Conservation (phyloP, 2,329 filamentous ascomycete species). For the Akanthomyces lecanii region DNA sequence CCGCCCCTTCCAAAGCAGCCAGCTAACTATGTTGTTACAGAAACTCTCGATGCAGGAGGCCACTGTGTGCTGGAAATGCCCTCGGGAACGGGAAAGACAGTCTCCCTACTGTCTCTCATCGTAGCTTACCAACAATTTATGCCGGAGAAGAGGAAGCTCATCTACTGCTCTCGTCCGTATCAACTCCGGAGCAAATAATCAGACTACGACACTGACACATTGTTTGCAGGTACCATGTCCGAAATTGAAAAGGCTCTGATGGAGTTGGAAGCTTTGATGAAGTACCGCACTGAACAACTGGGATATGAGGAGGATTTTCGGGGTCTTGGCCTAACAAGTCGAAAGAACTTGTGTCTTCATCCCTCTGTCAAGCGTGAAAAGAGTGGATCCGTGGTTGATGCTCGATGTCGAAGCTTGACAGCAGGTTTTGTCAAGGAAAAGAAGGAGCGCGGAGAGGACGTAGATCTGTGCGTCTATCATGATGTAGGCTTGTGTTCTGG, state of each 20-base stretch:
- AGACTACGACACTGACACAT: background rate
- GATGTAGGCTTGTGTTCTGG: conserved; percentile 54
- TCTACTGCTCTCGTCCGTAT: conserved; percentile 85
- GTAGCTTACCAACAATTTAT: conserved; percentile 94
- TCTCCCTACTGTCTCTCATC: conserved; percentile 90
- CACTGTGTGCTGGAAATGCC: conserved; percentile 99
- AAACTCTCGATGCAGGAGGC: conserved; percentile 85
- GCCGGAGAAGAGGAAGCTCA: conserved; percentile 89
- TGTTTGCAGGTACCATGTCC: conserved; percentile 77
- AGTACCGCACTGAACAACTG: conserved; percentile 85
- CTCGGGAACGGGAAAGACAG: conserved; percentile 95
- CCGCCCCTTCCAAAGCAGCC: background rate
- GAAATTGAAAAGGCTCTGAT: conserved; percentile 97
- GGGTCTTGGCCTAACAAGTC: conserved; percentile 85
- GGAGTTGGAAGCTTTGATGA: conserved; percentile 90
- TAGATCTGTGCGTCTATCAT: conserved; percentile 92
- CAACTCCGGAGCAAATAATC: background rate
- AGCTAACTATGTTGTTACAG: conserved; percentile 26
- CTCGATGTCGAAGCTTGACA: conserved; percentile 90
- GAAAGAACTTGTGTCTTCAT: conserved; percentile 95
- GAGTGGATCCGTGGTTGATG: conserved; percentile 88
- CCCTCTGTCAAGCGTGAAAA: conserved; percentile 95
- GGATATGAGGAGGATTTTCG: conserved; percentile 90
- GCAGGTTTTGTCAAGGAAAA: conserved; percentile 98
- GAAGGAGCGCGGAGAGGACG: conserved; percentile 90